Evolutionary conservation across 306 rosid species (phyloP).

Genomic region (Quercus berberidifolia): DNA sequence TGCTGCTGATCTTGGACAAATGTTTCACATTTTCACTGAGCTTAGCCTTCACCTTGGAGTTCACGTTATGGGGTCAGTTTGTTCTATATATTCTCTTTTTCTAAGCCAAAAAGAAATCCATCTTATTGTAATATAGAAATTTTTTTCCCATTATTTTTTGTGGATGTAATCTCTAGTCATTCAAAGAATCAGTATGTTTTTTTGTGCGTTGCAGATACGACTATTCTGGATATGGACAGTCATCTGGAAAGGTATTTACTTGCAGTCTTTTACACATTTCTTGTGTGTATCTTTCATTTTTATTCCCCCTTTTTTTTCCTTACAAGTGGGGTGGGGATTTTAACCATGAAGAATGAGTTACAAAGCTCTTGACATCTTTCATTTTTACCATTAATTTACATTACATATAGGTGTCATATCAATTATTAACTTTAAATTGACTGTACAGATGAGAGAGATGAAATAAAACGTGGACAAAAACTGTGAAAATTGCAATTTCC

Average conservation of each 20-base stretch:
- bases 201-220: constrained; percentile 49
- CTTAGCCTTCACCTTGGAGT: constrained; percentile 65
- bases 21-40: constrained; percentile 51
- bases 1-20: constrained; percentile 77
- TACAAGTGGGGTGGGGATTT: too few species aligned
- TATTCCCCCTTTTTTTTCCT: too few species aligned
- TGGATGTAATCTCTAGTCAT: neutral
- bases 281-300: too few species aligned
- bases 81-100: neutral
- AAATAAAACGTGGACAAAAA: neutral
- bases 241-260: constrained; percentile 61
- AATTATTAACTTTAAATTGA: too few species aligned
- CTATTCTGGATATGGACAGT: constrained; percentile 80
- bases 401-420: too few species aligned
- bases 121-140: neutral
- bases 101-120: neutral
- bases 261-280: too few species aligned
- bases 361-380: too few species aligned
- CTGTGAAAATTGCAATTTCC: neutral
- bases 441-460: too few species aligned
- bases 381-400: too few species aligned
- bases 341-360: too few species aligned
- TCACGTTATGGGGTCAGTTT: constrained; percentile 64
- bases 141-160: neutral
- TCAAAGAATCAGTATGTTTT: neutral